These are phyloP conservation scores for Coemansia sp. DNA, from an alignment of 192 early-diverging fungal species.

Conservation along the genomic window DNA sequence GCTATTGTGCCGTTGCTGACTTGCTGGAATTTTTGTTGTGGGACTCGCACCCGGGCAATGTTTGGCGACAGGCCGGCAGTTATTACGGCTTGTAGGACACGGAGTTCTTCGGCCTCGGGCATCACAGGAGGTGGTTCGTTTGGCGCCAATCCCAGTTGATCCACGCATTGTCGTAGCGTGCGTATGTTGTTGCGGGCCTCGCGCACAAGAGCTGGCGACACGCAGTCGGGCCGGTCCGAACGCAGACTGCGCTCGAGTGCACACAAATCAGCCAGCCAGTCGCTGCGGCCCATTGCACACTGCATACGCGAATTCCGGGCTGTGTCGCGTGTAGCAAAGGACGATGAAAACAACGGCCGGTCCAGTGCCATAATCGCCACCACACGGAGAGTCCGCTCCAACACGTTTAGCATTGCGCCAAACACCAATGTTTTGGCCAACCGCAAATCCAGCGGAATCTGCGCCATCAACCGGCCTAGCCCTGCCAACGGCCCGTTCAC, in stretches of 20 bases:
- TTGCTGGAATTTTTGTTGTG: slow-evolving; percentile 72
- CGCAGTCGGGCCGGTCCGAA: background rate
- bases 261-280: slow-evolving; percentile 65
- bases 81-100: slow-evolving; percentile 71
- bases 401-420: slow-evolving; percentile 69
- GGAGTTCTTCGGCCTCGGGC: slow-evolving; percentile 19
- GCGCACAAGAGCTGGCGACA: slow-evolving; percentile 64
- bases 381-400: slow-evolving; percentile 72
- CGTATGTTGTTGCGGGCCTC: slow-evolving; percentile 62
- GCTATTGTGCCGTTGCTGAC: slow-evolving; percentile 70
- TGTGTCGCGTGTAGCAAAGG: background rate
- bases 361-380: slow-evolving; percentile 60
- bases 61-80: slow-evolving; percentile 87
- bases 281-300: slow-evolving; percentile 52
- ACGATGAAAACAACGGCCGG: slow-evolving; percentile 14
- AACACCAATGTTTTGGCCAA: slow-evolving; percentile 79
- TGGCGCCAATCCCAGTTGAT: slow-evolving; percentile 3
- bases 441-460: slow-evolving; percentile 73
- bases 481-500: slow-evolving; percentile 60
- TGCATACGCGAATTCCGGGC: background rate
- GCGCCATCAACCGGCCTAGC: slow-evolving; percentile 68
- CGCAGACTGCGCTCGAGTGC: slow-evolving; percentile 40
- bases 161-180: slow-evolving; percentile 62
- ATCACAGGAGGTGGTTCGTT: background rate
- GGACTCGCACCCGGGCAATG: slow-evolving; percentile 68